A percentile compares a stretch with the other conserved stretches of the same genome.
Evolutionary conservation across 1,139 yeast species (phyloP).

Genomic region (Pichia sp.): DNA sequence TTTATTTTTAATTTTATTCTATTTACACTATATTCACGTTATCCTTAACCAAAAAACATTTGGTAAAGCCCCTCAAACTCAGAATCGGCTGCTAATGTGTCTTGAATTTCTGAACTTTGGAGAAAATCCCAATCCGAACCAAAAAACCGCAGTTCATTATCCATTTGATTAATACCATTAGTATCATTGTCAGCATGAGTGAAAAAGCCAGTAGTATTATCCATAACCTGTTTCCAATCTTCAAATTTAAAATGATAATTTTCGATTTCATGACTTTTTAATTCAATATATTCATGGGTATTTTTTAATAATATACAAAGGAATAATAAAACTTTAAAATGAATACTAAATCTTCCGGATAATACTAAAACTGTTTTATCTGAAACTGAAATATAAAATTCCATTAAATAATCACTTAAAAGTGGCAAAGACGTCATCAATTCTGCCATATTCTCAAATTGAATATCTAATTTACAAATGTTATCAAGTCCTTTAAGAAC

Average conservation of each 20-base stretch:
- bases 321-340: slow-evolving; percentile 16
- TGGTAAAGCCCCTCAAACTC: slow-evolving; percentile 4
- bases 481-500: slow-evolving; percentile 3
- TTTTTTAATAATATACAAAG: slow-evolving; percentile 19
- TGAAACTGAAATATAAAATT: slow-evolving; percentile 12
- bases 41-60: slow-evolving; percentile 2
- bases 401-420: slow-evolving; percentile 15
- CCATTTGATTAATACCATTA: neutral
- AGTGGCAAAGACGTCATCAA: slow-evolving; percentile 3
- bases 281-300: slow-evolving; percentile 1
- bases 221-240: slow-evolving; percentile 10
- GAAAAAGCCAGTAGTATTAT: slow-evolving; percentile 4
- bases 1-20: too few relatives aligned
- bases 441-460: neutral
- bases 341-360: slow-evolving; percentile 15
- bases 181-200: neutral
- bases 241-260: neutral
- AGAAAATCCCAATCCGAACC: slow-evolving; percentile 6
- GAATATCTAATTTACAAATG: neutral
- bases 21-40: neutral
- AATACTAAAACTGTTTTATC: slow-evolving; percentile 2
- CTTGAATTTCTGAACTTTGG: neutral
- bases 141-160: neutral
- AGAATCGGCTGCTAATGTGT: neutral
- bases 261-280: neutral